Conservation (phyloP, 495 filamentous ascomycete species). For the Chaetomium cochliodes region DNA sequence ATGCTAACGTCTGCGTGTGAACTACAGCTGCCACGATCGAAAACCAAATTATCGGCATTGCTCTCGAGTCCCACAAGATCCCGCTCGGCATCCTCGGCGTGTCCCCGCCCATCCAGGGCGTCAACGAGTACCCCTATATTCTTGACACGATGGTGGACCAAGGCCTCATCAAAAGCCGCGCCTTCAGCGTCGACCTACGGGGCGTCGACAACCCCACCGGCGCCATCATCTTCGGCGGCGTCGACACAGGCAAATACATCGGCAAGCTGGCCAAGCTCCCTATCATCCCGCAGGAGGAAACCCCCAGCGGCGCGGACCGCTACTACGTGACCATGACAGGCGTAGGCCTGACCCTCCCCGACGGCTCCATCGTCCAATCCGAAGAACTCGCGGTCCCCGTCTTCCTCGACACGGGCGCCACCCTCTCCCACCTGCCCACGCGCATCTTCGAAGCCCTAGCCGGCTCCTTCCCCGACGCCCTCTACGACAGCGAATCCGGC, state of each 20-base stretch:
- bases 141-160: constrained; percentile 61
- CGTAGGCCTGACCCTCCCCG: constrained; percentile 30
- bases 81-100: constrained; percentile 73
- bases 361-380: constrained; percentile 25
- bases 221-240: constrained; percentile 74
- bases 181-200: constrained; percentile 70
- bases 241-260: constrained; percentile 67
- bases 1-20: not conserved
- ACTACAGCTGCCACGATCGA: constrained; percentile 36
- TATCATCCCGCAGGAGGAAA: constrained; percentile 41
- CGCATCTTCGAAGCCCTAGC: constrained; percentile 33
- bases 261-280: constrained; percentile 54
- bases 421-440: constrained; percentile 29
- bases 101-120: constrained; percentile 49
- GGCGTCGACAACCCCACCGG: constrained; percentile 51
- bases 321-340: constrained; percentile 34
- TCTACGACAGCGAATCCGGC: constrained; percentile 32
- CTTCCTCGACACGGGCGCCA: constrained; percentile 36
- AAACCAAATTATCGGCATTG: constrained; percentile 45
- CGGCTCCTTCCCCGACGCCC: constrained; percentile 24
- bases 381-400: constrained; percentile 29
- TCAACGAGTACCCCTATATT: constrained; percentile 63
- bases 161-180: constrained; percentile 63
- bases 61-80: constrained; percentile 38
- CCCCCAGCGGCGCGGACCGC: constrained; percentile 33